These are phyloP conservation scores for Inga laurina DNA, from an alignment of 306 rosid genomes.

Conservation along the genomic window DNA sequence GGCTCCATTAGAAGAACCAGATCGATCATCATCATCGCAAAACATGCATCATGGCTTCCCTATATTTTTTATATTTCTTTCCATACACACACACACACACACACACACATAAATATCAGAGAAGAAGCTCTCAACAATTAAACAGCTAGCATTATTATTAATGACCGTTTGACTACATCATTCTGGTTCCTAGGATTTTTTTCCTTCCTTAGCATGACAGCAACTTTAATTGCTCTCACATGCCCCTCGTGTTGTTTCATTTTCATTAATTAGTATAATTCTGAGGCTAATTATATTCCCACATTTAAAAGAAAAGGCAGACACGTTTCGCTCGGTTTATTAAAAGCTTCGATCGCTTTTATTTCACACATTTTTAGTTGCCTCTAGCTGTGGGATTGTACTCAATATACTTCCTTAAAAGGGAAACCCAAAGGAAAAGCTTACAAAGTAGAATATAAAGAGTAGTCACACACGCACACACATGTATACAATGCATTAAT, in stretches of 20 bases:
- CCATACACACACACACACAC: not conserved
- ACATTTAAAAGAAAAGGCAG: no score
- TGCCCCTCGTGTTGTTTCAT: conserved; percentile 28
- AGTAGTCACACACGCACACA: not conserved
- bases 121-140: not conserved
- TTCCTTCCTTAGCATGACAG: conserved; percentile 33
- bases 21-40: not conserved
- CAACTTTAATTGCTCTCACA: conserved; percentile 34
- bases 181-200: conserved; percentile 13
- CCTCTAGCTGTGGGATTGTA: not conserved
- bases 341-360: not conserved
- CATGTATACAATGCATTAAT: not conserved
- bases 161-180: conserved; percentile 11
- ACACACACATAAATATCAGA: no score
- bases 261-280: not conserved
- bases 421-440: conserved; percentile 31
- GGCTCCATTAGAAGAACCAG: not conserved
- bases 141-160: not conserved
- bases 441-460: conserved; percentile 17
- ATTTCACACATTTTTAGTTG: not conserved
- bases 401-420: not conserved
- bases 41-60: conserved; percentile 12
- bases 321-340: not conserved
- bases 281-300: not conserved
- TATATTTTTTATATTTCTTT: not conserved